A percentile compares a stretch with the other conserved stretches of the same genome.
Conservation (phyloP, 352 stramenopile genomes). For the Phytophthora vignae region DNA sequence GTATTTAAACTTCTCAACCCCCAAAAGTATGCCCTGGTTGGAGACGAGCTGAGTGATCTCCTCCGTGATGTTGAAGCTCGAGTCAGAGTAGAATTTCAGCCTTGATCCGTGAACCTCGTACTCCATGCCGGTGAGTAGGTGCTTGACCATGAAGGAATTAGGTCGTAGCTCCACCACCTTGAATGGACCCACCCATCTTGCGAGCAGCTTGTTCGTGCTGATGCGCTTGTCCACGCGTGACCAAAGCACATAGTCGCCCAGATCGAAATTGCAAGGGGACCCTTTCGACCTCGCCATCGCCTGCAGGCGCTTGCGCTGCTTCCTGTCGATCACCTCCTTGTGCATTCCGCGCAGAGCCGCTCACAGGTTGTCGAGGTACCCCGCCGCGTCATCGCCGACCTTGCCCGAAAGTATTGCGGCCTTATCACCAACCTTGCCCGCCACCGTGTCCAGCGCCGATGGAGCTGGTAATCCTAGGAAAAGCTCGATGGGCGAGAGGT, state of each 20-base stretch:
- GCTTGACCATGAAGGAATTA: constrained; percentile 9
- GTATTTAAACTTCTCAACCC: neutral
- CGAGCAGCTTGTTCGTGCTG: constrained; percentile 5
- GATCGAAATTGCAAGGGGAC: neutral
- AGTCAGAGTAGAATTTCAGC: constrained; percentile 11
- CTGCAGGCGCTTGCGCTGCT: neutral
- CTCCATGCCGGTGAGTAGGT: neutral
- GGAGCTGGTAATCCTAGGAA: neutral
- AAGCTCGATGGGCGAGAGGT: constrained; percentile 1
- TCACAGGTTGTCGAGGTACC: neutral
- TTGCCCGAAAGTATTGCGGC: neutral
- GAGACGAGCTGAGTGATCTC: neutral
- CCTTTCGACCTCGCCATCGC: neutral
- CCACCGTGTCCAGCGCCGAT: neutral
- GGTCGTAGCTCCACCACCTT: neutral
- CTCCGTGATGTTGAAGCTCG: neutral
- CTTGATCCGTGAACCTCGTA: constrained; percentile 8
- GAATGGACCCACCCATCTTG: constrained; percentile 9
- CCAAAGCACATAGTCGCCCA: constrained; percentile 15
- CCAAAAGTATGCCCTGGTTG: neutral
- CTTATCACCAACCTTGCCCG: neutral
- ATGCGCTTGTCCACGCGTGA: constrained; percentile 10
- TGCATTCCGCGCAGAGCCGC: constrained; percentile 8
- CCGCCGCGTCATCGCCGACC: neutral
- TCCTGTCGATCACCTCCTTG: neutral